Conservation (phyloP, 2,329 filamentous ascomycete genomes). For the Stagonosporopsis chrysanthemi region DNA sequence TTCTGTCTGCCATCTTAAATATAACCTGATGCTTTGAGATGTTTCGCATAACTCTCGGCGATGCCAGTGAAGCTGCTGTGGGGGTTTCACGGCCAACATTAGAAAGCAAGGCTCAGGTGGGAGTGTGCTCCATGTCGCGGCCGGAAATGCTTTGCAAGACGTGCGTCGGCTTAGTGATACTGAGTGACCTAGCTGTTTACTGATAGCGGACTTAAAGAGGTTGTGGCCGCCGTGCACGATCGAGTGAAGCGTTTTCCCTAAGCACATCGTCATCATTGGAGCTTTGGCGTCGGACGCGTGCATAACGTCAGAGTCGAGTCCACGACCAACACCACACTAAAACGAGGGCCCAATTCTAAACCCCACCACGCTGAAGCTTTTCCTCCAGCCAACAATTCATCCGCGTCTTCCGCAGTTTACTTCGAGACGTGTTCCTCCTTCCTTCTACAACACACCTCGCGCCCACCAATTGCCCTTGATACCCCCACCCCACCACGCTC, state of each 20-base stretch:
- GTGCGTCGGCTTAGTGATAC: slow-evolving; percentile 46
- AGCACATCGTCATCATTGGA: slow-evolving; percentile 30
- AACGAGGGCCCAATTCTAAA: slow-evolving; percentile 35
- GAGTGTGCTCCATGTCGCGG: slow-evolving; percentile 29
- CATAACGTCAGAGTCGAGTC: slow-evolving; percentile 26
- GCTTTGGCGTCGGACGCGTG: slow-evolving; percentile 26
- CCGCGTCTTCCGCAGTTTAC: slow-evolving; percentile 36
- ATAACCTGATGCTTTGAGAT: slow-evolving; percentile 2
- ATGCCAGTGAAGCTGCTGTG: slow-evolving; percentile 21
- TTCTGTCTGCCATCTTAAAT: slow-evolving; percentile 7
- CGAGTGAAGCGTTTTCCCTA: slow-evolving; percentile 27
- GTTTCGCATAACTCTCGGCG: slow-evolving; percentile 15
- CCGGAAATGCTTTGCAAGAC: slow-evolving; percentile 46
- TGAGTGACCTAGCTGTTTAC: slow-evolving; percentile 35
- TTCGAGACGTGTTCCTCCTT: slow-evolving; percentile 20
- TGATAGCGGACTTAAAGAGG: slow-evolving; percentile 26
- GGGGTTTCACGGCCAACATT: slow-evolving; percentile 40
- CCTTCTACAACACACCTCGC: slow-evolving; percentile 16
- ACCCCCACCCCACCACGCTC: slow-evolving; percentile 28
- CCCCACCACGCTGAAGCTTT: slow-evolving; percentile 48
- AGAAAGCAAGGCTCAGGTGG: slow-evolving; percentile 40
- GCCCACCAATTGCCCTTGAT: slow-evolving; percentile 34
- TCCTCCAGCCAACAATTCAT: slow-evolving; percentile 37
- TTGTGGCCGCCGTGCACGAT: slow-evolving; percentile 25
- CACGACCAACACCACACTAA: slow-evolving; percentile 38